A percentile compares a stretch with the other conserved stretches of the same genome.
Evolutionary conservation across 2,329 filamentous ascomycete species (phyloP).

Genomic region (Lizonia empirigonia): DNA sequence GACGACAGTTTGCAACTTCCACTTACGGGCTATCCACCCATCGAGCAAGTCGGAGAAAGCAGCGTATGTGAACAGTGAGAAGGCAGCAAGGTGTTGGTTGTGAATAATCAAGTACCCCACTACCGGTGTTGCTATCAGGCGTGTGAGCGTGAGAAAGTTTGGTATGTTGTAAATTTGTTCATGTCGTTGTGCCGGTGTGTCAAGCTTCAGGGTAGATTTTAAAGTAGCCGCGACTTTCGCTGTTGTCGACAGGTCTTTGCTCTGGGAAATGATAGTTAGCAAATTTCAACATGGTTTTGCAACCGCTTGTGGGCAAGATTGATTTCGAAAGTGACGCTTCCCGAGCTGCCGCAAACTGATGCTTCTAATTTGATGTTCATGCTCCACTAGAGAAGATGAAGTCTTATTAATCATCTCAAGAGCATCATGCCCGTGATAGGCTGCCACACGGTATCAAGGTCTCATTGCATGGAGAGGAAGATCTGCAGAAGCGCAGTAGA

Average conservation of each 20-base stretch:
- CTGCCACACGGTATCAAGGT: not conserved
- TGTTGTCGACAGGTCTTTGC: slow-evolving; percentile 16
- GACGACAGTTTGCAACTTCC: slow-evolving; percentile 89
- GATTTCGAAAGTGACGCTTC: not conserved
- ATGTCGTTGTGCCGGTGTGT: slow-evolving; percentile 20
- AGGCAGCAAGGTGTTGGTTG: slow-evolving; percentile 76
- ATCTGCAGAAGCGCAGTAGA: not conserved
- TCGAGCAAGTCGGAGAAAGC: slow-evolving; percentile 91
- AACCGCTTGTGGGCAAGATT: not conserved
- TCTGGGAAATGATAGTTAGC: slow-evolving; percentile 8
- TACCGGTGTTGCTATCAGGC: slow-evolving; percentile 79
- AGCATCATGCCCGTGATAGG: not conserved
- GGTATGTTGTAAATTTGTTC: slow-evolving; percentile 98
- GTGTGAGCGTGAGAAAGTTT: slow-evolving; percentile 87
- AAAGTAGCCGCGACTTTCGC: slow-evolving; percentile 35
- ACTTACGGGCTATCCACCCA: slow-evolving; percentile 88
- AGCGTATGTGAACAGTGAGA: slow-evolving; percentile 89
- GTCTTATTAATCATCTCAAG: not conserved
- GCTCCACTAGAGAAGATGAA: not conserved
- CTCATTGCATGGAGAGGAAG: not conserved
- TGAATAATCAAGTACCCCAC: slow-evolving; percentile 89
- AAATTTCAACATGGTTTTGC: not conserved
- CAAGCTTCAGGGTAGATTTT: slow-evolving; percentile 36
- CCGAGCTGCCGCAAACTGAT: no score
- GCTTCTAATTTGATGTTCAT: not conserved